phyloP scores from a whole-genome alignment of 2,329 filamentous ascomycete genomes.

The Curvularia sp. region DNA sequence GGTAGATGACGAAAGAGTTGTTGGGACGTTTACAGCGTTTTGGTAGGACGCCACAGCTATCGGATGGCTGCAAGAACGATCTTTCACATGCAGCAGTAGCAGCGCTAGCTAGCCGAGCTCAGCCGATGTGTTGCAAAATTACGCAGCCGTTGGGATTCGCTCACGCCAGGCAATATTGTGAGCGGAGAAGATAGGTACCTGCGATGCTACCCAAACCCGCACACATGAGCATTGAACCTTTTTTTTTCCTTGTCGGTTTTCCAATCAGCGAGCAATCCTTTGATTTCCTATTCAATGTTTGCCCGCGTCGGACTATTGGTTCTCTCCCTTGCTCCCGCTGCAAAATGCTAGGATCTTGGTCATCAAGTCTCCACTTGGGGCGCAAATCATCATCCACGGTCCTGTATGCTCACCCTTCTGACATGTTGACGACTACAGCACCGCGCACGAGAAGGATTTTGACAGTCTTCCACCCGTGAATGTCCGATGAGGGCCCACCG shows the following conservation, averaged over 20 bases:
- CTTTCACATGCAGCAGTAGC: slow-evolving; percentile 13
- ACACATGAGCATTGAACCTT: slow-evolving; percentile 2
- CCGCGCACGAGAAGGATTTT: slow-evolving; percentile 13
- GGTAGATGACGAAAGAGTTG: slow-evolving; percentile 6
- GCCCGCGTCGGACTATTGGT: slow-evolving; percentile 7
- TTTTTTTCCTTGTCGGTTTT: not conserved
- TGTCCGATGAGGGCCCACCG: slow-evolving; percentile 10
- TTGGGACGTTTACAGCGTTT: slow-evolving; percentile 1
- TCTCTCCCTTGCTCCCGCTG: slow-evolving; percentile 7
- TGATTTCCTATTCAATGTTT: slow-evolving; percentile 8
- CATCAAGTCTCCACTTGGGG: slow-evolving; percentile 7
- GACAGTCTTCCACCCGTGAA: slow-evolving; percentile 8
- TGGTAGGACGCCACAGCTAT: slow-evolving; percentile 6
- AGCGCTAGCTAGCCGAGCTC: slow-evolving; percentile 12
- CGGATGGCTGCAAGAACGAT: slow-evolving; percentile 8
- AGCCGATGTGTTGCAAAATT: slow-evolving; percentile 12
- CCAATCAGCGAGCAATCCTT: not conserved
- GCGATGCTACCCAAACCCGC: slow-evolving; percentile 17
- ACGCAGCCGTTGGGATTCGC: slow-evolving; percentile 3
- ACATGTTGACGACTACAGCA: slow-evolving; percentile 8
- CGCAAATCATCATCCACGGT: slow-evolving; percentile 11
- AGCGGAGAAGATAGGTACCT: slow-evolving; percentile 11
- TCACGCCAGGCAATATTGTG: slow-evolving; percentile 6
- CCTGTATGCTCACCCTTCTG: slow-evolving; percentile 4
- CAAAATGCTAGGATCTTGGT: slow-evolving; percentile 8